These are phyloP conservation scores for Rhizopus sp. DNA, from an alignment of 371 early-diverging fungal species.

Conservation along the genomic window DNA sequence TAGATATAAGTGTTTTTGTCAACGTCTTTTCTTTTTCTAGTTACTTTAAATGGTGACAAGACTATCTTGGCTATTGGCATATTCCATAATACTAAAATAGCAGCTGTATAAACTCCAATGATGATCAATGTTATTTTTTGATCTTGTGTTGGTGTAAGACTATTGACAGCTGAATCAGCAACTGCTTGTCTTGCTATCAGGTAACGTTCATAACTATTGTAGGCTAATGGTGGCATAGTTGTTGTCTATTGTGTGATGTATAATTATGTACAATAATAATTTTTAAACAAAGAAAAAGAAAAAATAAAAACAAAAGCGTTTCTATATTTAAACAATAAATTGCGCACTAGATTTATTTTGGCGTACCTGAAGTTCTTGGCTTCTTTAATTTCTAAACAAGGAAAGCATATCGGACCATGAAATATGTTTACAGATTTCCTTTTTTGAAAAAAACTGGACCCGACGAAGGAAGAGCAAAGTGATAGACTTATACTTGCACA, in stretches of 20 bases:
- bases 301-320: background rate
- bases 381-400: too few relatives aligned
- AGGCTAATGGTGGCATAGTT: conserved; percentile 13
- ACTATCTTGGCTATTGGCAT: conserved; percentile 80
- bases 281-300: background rate
- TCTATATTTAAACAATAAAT: background rate
- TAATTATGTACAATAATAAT: background rate
- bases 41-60: conserved; percentile 90
- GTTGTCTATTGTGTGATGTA: too few relatives aligned
- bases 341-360: too few relatives aligned
- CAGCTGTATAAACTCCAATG: conserved; percentile 72
- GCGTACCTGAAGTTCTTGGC: too few relatives aligned
- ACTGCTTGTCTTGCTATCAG: conserved; percentile 47
- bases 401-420: too few relatives aligned
- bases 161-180: conserved; percentile 25
- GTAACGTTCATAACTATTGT: conserved; percentile 38
- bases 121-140: conserved; percentile 69
- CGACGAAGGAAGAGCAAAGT: too few relatives aligned
- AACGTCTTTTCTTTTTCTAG: background rate
- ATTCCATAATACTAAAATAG: conserved; percentile 84
- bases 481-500: too few relatives aligned
- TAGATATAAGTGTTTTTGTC: too few relatives aligned
- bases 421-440: too few relatives aligned
- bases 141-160: conserved; percentile 65
- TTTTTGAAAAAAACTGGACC: too few relatives aligned